Conservation (phyloP, 2,329 filamentous ascomycete genomes). For the Arthrobotrys entomopaga region DNA sequence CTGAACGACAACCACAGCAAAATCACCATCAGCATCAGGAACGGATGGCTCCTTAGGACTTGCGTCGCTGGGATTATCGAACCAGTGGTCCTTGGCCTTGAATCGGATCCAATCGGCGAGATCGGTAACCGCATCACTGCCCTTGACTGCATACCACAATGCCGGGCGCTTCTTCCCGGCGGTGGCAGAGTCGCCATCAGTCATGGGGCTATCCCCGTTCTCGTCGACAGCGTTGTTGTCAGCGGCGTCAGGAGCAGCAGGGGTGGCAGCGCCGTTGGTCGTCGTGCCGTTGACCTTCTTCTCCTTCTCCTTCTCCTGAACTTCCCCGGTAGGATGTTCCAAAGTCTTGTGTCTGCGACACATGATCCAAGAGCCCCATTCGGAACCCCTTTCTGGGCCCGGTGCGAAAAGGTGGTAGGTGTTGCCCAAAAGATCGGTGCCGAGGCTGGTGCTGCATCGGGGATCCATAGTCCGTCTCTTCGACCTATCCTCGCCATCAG, state of each 20-base stretch:
- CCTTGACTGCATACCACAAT: slow-evolving; percentile 48
- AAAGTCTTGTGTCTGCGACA: slow-evolving; percentile 46
- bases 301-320: slow-evolving; percentile 25
- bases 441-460: slow-evolving; percentile 49
- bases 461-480: slow-evolving; percentile 54
- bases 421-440: slow-evolving; percentile 49
- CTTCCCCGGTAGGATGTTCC: slow-evolving; percentile 38
- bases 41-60: slow-evolving; percentile 39
- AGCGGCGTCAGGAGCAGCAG: slow-evolving; percentile 5
- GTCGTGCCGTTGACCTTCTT: slow-evolving; percentile 12
- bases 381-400: slow-evolving; percentile 44
- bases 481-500: slow-evolving; percentile 55
- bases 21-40: slow-evolving; percentile 28
- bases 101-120: slow-evolving; percentile 52
- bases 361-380: slow-evolving; percentile 53
- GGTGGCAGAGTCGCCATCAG: slow-evolving; percentile 3
- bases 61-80: slow-evolving; percentile 28
- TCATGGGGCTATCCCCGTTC: slow-evolving; percentile 45
- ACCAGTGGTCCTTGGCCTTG: slow-evolving; percentile 53
- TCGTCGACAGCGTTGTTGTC: slow-evolving; percentile 21
- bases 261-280: not conserved
- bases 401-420: slow-evolving; percentile 49
- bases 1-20: slow-evolving; percentile 46
- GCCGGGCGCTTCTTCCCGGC: slow-evolving; percentile 34
- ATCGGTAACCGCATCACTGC: slow-evolving; percentile 46